Evolutionary conservation across 2,329 filamentous ascomycete species (phyloP), one percentile per base, ranked within the genome.

Genomic region (Penicillium sp.): DNA sequence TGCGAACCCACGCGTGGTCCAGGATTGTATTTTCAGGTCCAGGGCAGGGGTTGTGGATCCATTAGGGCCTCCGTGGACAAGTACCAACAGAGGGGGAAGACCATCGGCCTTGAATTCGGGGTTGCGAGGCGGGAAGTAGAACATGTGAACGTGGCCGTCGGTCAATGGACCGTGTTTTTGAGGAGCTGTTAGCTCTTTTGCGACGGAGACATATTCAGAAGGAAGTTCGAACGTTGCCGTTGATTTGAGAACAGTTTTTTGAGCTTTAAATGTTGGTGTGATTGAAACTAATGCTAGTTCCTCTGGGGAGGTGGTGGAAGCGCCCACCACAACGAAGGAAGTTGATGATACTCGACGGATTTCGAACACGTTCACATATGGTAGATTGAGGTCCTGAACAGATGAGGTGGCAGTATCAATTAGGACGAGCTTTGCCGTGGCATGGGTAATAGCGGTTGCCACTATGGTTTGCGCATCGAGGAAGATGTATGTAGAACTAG

Each of bases 1-100:
- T 1, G 81, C 81, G 52, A 79, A 85, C 4, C 82, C 82, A 12
- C 82, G 72, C 4, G 81, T 79, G 0, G 81, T 83, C 60, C 78
- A 82, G 62, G 81, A 83, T 61, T 85, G 82, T 3, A 72, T 73
- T 20, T 70, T 66, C 6, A 82, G 66, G 12, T 72, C 68, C 0
- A 85, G 70, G 0, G 79, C 79, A 0, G 77, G 74, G 0, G 75
- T 70, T 0, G 68, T 70, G 50, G 77, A 74, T 1, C 69, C 0
- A 78, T 84, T n/a, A 76, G 82, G 65, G 0, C 81, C 82, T 5
- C 82, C 82, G 33, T 85, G 82, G 0, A 77, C 73, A 2, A 68
- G 71, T 45, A 84, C 70, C 23, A 85, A 77, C 1, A 83, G 69
- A 1, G 82, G 81, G 1, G 81, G 81, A 0, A 75, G 72, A 0